Conservation (phyloP, 225 moss, liverwort and hornwort genomes). For the Straminergon stramineum region DNA sequence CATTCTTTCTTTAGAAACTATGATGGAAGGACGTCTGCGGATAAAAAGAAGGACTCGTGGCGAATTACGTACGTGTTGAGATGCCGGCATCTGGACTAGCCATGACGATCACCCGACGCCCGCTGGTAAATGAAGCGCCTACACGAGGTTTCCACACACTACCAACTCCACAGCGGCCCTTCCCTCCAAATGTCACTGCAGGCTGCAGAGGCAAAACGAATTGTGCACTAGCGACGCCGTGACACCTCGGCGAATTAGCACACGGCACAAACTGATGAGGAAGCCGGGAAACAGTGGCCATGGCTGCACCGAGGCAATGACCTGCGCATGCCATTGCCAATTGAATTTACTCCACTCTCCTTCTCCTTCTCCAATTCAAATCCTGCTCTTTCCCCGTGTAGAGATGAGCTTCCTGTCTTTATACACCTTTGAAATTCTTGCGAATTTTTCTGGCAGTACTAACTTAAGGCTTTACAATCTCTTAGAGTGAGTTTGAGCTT, state of each 20-base stretch:
- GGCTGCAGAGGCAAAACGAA: slow-evolving; percentile 12
- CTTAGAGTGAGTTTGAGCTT: neutral
- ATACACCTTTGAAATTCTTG: neutral
- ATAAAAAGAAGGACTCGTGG: neutral
- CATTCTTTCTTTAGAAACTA: neutral
- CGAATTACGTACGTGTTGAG: slow-evolving; percentile 33
- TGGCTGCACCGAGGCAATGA: slow-evolving; percentile 36
- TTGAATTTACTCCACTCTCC: neutral
- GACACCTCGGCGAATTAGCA: slow-evolving; percentile 12
- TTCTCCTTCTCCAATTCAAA: neutral
- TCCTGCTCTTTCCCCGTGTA: neutral
- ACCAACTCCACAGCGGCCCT: neutral
- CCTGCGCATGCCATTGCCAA: slow-evolving; percentile 30
- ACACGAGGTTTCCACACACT: slow-evolving; percentile 7
- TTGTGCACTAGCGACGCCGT: slow-evolving; percentile 5
- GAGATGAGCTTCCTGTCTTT: neutral
- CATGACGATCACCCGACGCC: slow-evolving; percentile 17
- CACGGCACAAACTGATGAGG: slow-evolving; percentile 11
- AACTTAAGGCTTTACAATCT: neutral
- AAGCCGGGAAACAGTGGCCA: slow-evolving; percentile 15
- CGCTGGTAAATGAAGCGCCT: neutral
- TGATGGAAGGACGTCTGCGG: neutral
- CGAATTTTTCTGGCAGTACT: neutral
- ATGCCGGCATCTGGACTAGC: slow-evolving; percentile 28
- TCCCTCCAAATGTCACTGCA: neutral